Percentiles rank a stretch among this genome's conserved stretches.
Conservation (phyloP, 768 basidiomycete species). For the Leccinum rimulosum region DNA sequence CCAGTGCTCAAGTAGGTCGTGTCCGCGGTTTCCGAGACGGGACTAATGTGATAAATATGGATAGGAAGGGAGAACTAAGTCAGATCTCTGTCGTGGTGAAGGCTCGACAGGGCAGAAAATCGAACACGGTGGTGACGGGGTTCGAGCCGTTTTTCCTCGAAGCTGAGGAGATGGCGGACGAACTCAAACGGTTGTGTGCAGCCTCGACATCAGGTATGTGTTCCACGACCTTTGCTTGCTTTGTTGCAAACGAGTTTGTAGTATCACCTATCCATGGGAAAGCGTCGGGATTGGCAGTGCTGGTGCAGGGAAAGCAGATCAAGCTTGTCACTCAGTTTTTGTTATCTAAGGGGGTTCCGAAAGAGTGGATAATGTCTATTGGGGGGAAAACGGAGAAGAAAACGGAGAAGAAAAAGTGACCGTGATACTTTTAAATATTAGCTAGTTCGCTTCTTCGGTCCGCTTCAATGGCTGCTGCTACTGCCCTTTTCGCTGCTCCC, state of each 20-base stretch:
- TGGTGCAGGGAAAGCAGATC: conserved; percentile 84
- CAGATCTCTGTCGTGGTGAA: conserved; percentile 72
- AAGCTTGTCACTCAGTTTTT: conserved; percentile 66
- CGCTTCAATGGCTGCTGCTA: conserved; percentile 6
- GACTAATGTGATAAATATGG: not conserved
- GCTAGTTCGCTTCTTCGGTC: not conserved
- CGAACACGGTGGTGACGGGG: conserved; percentile 71
- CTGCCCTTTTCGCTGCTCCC: conserved; percentile 20
- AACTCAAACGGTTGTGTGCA: conserved; percentile 73
- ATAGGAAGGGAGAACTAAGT: conserved; percentile 72
- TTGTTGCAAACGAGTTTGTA: conserved; percentile 24
- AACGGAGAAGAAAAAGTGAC: conserved; percentile 35
- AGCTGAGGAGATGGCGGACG: conserved; percentile 74
- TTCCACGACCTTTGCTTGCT: not conserved
- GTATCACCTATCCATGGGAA: conserved; percentile 64
- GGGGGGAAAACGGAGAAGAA: too few species aligned
- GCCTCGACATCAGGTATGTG: conserved; percentile 70
- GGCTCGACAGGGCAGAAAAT: conserved; percentile 74
- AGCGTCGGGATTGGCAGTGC: conserved; percentile 59
- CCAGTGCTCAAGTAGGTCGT: conserved; percentile 53
- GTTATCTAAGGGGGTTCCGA: conserved; percentile 68
- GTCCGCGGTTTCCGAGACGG: not conserved
- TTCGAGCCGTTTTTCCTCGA: conserved; percentile 76
- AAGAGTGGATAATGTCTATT: conserved; percentile 58
- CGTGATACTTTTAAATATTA: not conserved